Conservation (phyloP, 495 filamentous ascomycete species). For the Penicillium flavigenum region DNA sequence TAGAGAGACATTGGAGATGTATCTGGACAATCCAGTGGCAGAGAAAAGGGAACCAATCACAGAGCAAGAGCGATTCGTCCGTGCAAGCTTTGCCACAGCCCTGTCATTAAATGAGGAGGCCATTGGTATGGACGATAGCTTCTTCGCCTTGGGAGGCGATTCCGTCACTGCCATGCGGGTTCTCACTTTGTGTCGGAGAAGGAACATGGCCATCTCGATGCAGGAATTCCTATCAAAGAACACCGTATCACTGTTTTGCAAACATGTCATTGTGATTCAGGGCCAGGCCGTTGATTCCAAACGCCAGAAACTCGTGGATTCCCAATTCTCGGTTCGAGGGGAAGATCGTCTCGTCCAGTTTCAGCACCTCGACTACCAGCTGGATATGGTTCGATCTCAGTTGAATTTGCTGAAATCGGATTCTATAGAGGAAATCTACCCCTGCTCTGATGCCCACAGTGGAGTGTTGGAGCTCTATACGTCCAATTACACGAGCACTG, state of each 20-base stretch:
- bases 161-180: slow-evolving; percentile 22
- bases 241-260: not conserved
- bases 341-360: not conserved
- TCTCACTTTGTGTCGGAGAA: not conserved
- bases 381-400: not conserved
- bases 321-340: not conserved
- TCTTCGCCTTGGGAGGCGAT: slow-evolving; percentile 29
- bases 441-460: not conserved
- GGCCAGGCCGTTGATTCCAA: not conserved
- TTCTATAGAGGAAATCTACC: not conserved
- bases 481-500: not conserved
- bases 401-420: not conserved
- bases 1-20: not conserved
- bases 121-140: slow-evolving; percentile 19
- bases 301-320: not conserved
- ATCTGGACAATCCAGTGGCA: not conserved
- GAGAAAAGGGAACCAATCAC: slow-evolving; percentile 1
- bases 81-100: slow-evolving; percentile 10
- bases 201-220: slow-evolving; percentile 1
- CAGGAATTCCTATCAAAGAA: not conserved
- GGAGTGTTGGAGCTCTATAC: slow-evolving; percentile 2
- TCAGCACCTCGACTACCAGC: not conserved
- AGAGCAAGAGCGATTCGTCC: slow-evolving; percentile 3
- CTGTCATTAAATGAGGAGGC: slow-evolving; percentile 1
- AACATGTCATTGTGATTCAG: not conserved